Evolutionary conservation across 1,284 basidiomycete genomes (phyloP).

Genomic region (Tilletia caries): DNA sequence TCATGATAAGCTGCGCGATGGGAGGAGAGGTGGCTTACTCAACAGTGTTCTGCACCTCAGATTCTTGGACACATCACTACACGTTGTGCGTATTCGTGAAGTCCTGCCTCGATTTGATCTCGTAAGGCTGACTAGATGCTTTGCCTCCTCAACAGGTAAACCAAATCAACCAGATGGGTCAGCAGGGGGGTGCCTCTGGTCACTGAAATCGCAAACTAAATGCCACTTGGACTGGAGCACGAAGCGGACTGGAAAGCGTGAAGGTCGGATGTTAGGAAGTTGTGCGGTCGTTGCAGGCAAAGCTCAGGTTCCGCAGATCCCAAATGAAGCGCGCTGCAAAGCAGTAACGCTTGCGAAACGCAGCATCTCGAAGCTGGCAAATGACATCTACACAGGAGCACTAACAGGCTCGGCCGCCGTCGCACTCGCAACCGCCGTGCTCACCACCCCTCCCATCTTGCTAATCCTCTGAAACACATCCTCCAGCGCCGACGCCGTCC

Average conservation of each 20-base stretch:
- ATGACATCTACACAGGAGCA: no score
- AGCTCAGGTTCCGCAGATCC: no score
- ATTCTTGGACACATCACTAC: conserved; percentile 80
- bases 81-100: conserved; percentile 42
- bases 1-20: no score
- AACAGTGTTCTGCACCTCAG: conserved; percentile 52
- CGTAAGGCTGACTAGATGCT: background rate
- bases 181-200: conserved; percentile 40
- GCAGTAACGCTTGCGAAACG: no score
- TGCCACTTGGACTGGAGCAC: no score
- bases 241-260: no score
- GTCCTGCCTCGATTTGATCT: no score
- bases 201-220: conserved; percentile 1
- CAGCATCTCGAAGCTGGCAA: background rate
- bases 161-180: conserved; percentile 69
- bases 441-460: conserved; percentile 13
- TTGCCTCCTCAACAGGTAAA: background rate
- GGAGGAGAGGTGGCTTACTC: background rate
- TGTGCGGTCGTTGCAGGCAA: no score
- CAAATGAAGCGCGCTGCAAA: no score
- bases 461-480: conserved; percentile 34
- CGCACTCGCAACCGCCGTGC: background rate
- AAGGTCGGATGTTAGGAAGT: no score
- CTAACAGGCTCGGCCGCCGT: no score
- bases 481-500: conserved; percentile 30